These are phyloP conservation scores for Silene noctiflora DNA, from an alignment of 179 eudicot species.

Conservation along the genomic window DNA sequence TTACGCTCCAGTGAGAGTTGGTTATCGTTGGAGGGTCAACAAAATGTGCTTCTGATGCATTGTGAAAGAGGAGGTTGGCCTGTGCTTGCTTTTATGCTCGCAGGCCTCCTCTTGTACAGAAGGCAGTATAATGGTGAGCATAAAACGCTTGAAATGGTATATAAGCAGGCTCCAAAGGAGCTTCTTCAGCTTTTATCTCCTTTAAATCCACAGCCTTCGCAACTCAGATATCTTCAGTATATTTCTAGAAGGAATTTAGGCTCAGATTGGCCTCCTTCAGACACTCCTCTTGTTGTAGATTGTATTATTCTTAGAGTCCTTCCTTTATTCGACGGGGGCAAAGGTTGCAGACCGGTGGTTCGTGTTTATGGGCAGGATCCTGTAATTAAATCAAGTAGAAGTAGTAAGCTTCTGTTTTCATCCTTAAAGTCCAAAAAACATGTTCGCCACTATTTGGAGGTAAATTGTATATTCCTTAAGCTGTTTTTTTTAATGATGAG, in stretches of 20 bases:
- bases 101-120: conserved; percentile 82
- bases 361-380: conserved; percentile 90
- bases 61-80: conserved; percentile 99
- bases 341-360: conserved; percentile 77
- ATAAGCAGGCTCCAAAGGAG: conserved; percentile 90
- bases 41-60: conserved; percentile 83
- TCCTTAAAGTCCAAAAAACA: conserved; percentile 52
- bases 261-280: conserved; percentile 75
- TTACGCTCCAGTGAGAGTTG: conserved; percentile 92
- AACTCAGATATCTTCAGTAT: conserved; percentile 89
- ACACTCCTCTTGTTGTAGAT: conserved; percentile 68
- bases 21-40: conserved; percentile 77
- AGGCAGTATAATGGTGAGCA: conserved; percentile 79
- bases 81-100: conserved; percentile 96
- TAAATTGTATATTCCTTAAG: conserved; percentile 26
- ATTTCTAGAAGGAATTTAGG: conserved; percentile 65
- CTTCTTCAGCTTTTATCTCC: conserved; percentile 79
- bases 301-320: conserved; percentile 70
- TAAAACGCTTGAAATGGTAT: conserved; percentile 92
- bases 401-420: conserved; percentile 75
- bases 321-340: conserved; percentile 68
- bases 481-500: background rate
- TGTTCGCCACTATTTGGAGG: conserved; percentile 57
- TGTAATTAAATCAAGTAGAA: conserved; percentile 49
- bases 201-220: conserved; percentile 89